These are phyloP conservation scores for Achaetomium macrosporum DNA, from an alignment of 2,329 filamentous ascomycete genomes.

Conservation along the genomic window DNA sequence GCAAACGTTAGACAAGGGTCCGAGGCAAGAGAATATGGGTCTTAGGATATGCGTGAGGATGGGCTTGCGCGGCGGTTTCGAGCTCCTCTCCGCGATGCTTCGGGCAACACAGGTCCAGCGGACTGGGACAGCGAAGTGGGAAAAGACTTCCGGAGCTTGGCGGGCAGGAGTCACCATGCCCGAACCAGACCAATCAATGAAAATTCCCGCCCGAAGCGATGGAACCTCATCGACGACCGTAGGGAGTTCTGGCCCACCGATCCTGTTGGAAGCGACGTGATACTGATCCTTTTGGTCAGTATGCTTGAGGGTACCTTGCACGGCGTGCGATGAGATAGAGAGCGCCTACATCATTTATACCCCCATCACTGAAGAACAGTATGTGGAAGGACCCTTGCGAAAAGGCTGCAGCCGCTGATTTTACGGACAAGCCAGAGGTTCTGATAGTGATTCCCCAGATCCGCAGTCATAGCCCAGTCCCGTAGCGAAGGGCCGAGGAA, in stretches of 20 bases:
- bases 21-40: no score
- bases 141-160: neutral
- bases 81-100: neutral
- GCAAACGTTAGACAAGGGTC: no score
- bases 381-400: neutral
- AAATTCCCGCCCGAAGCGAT: neutral
- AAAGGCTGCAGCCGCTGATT: neutral
- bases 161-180: neutral
- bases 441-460: neutral
- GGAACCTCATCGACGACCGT: neutral
- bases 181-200: neutral
- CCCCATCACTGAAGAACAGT: neutral
- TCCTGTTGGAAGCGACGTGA: neutral
- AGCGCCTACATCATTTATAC: no score
- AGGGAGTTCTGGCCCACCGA: neutral
- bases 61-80: neutral
- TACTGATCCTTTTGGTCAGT: neutral
- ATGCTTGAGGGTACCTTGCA: no score
- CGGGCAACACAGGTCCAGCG: neutral
- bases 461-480: neutral
- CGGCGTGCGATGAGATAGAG: no score
- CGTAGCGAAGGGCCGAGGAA: neutral
- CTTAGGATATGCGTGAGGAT: neutral
- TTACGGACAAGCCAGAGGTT: slow-evolving; percentile 2
- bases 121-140: neutral